These are phyloP conservation scores for Colletotrichum nymphaeae DNA, from an alignment of 2,329 filamentous ascomycete genomes.

Conservation along the genomic window DNA sequence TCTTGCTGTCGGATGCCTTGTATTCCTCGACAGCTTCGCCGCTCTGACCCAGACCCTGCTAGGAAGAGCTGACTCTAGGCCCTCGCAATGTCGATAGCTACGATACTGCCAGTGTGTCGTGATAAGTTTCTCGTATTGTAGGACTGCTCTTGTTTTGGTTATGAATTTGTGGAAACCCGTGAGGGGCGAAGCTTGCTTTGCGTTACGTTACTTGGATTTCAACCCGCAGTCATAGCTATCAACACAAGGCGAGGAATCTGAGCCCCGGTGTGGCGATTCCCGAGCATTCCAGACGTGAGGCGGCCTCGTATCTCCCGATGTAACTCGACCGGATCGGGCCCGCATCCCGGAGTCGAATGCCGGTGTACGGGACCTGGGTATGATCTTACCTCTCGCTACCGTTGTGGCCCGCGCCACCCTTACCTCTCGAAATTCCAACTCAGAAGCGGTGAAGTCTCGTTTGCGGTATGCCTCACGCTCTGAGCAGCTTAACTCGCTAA, in stretches of 20 bases:
- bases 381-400: not conserved
- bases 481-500: not conserved
- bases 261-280: not conserved
- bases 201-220: too few species aligned
- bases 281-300: not conserved
- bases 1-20: not conserved
- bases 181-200: too few species aligned
- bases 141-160: not conserved
- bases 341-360: not conserved
- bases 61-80: not conserved
- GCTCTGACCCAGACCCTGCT: not conserved
- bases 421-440: not conserved
- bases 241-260: not conserved
- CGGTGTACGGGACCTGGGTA: not conserved
- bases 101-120: not conserved
- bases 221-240: not conserved
- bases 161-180: not conserved
- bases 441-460: not conserved
- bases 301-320: not conserved
- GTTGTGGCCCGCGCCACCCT: not conserved
- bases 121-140: not conserved
- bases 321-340: not conserved
- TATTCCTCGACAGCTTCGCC: not conserved
- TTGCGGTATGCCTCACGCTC: not conserved
- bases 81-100: not conserved